These are phyloP conservation scores for Kurtzmaniella quercitrusa DNA, from an alignment of 1,139 yeast genomes.

Conservation along the genomic window DNA sequence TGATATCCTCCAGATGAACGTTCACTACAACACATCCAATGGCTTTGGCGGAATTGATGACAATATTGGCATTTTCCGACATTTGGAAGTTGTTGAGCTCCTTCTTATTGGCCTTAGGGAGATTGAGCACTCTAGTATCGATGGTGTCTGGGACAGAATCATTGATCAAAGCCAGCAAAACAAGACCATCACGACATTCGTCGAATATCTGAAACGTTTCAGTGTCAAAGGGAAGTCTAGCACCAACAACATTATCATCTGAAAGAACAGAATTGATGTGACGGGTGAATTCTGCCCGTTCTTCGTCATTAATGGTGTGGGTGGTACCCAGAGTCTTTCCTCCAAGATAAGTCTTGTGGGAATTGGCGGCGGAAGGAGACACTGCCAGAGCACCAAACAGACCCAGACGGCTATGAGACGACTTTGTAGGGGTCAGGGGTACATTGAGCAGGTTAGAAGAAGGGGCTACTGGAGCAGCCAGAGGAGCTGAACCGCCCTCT, in stretches of 20 bases:
- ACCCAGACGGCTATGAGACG: constrained; percentile 16
- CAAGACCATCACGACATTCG: constrained; percentile 94
- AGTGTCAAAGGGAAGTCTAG: constrained; percentile 85
- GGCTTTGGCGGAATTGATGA: constrained; percentile 96
- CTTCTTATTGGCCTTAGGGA: constrained; percentile 72
- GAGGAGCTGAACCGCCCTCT: constrained; percentile 34
- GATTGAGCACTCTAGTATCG: constrained; percentile 93
- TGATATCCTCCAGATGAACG: constrained; percentile 95
- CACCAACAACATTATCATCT: constrained; percentile 87
- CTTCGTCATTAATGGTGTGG: constrained; percentile 96
- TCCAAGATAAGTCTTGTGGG: constrained; percentile 77
- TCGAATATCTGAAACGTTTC: constrained; percentile 95
- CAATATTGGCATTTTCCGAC: constrained; percentile 96
- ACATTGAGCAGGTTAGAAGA: constrained; percentile 11
- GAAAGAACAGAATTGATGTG: constrained; percentile 89
- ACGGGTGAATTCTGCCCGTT: constrained; percentile 89
- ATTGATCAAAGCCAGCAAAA: constrained; percentile 86
- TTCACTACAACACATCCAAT: constrained; percentile 98
- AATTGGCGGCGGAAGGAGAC: constrained; percentile 36
- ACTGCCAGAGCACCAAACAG: constrained; percentile 12
- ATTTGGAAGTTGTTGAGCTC: constrained; percentile 90
- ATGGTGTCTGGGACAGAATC: constrained; percentile 98
- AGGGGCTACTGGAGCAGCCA: constrained; percentile 18
- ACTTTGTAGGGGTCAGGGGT: constrained; percentile 14
- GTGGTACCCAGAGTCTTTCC: constrained; percentile 85